A percentile compares a stretch with the other conserved stretches of the same genome.
Evolutionary conservation across 2,329 filamentous ascomycete genomes (phyloP).

Genomic region (Colletotrichum horii): DNA sequence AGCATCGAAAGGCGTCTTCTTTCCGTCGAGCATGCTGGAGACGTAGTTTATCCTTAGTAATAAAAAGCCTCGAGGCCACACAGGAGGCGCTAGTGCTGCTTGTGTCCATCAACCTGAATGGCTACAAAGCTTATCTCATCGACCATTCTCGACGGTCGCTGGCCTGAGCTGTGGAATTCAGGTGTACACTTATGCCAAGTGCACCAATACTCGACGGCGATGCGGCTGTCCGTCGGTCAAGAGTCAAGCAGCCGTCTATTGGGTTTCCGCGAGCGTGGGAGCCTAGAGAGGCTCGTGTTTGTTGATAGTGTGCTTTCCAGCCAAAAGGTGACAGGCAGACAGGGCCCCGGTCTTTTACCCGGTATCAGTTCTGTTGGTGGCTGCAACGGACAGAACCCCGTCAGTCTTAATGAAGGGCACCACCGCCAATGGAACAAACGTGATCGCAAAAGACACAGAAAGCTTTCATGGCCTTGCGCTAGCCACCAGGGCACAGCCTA

Average conservation of each 20-base stretch:
- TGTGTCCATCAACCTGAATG: neutral
- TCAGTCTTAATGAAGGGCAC: neutral
- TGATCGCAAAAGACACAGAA: neutral
- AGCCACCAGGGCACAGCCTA: neutral
- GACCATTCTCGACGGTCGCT: neutral
- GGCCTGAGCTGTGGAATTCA: neutral
- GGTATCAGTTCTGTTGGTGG: neutral
- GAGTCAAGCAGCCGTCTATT: neutral
- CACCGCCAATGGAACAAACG: neutral
- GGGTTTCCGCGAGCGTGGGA: neutral
- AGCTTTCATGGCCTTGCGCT: neutral
- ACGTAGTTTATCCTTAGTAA: neutral
- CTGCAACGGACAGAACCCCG: neutral
- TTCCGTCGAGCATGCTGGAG: neutral
- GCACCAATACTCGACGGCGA: neutral
- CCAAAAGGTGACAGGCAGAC: neutral
- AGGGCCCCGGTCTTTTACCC: neutral
- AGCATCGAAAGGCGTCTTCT: neutral
- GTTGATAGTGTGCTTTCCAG: neutral
- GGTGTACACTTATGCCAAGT: neutral
- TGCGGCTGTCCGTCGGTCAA: neutral
- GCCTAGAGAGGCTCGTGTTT: neutral
- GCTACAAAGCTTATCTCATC: constrained; percentile 6
- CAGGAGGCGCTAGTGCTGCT: neutral
- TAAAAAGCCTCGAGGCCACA: neutral